Conservation (phyloP, 768 basidiomycete species). For the Suillus tomentosus region DNA sequence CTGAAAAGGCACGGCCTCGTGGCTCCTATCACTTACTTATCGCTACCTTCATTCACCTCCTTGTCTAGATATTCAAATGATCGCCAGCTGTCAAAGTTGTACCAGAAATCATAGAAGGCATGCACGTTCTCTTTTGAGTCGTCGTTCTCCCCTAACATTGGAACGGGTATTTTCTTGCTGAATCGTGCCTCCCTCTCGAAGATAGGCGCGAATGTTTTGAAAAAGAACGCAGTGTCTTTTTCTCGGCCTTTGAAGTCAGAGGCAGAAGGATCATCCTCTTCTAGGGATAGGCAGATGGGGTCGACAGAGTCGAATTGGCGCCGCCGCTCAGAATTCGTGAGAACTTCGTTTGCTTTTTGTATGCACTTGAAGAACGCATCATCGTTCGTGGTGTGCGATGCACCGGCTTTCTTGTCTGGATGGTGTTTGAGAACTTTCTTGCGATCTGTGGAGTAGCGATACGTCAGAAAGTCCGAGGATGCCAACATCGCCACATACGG, state of each 20-base stretch:
- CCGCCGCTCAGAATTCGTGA: constrained; percentile 82
- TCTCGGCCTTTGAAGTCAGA: constrained; percentile 54
- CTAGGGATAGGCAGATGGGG: constrained; percentile 67
- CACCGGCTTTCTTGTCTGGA: constrained; percentile 91
- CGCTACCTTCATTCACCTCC: constrained; percentile 97
- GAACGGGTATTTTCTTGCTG: constrained; percentile 83
- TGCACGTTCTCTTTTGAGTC: constrained; percentile 83
- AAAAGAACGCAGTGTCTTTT: constrained; percentile 63
- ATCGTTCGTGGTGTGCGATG: constrained; percentile 85
- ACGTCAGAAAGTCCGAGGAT: constrained; percentile 5
- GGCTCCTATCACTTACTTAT: constrained; percentile 59
- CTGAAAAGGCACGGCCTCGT: not conserved
- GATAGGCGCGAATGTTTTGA: constrained; percentile 73
- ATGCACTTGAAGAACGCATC: constrained; percentile 99
- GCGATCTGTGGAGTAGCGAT: constrained; percentile 60
- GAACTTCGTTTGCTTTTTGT: constrained; percentile 95
- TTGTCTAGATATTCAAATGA: constrained; percentile 98
- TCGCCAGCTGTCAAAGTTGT: constrained; percentile 99
- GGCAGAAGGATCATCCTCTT: constrained; percentile 75
- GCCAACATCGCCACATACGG: constrained; percentile 57
- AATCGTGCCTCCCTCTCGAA: constrained; percentile 94
- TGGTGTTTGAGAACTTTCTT: constrained; percentile 99
- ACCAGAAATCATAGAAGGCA: constrained; percentile 98
- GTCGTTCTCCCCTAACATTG: constrained; percentile 69
- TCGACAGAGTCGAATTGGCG: constrained; percentile 98